Evolutionary conservation across 2,329 filamentous ascomycete species (phyloP), one percentile per base, ranked within the genome.

Genomic region (Clonostachys byssicola): DNA sequence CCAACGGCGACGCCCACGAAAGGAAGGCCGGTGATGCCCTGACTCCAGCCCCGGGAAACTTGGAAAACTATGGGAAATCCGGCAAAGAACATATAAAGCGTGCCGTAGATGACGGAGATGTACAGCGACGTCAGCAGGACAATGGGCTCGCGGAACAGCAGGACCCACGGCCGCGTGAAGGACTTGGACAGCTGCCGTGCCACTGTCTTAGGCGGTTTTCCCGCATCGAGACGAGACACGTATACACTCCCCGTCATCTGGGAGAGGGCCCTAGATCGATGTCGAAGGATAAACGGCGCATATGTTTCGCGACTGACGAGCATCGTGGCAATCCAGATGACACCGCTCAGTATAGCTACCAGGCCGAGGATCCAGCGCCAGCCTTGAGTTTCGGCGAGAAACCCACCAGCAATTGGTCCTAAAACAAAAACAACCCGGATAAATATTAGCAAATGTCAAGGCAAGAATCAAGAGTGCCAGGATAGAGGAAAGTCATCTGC

Each of bases 41-140:
- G 71, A 46, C 81, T 82, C 69, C 95, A 91, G 17, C 80, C 83
- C 62, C 95, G 86, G 42, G 86, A 83, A 42, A 76, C 79, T 20
- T 74, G 64, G 60, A 96, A 96, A n/a, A 96, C 83, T 40, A 95
- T 71, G 6, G 86, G 80, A 58, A 96, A 95, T 0, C 91, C 90
- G 17, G 90, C 90, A 62, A 95, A 95, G 72, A 95, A 95, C 36
- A 96, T 80, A 61, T 96, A 96, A 3, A 96, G 70, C 40, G 95
- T 86, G 6, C 91, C 92, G 8, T 96, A 74, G n/a, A 96, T 72
- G 47, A 96, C 81, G 38, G 90, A 89, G 1, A 88, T 89, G 56
- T 92, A 88, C 17, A 94, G 67, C 64, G 90, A 92, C 20, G 96
- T 81, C 54, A 83, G 82, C 48, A 94, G 72, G 50, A 85, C 88